Evolutionary conservation across 2,329 filamentous ascomycete species (phyloP), one percentile per base, ranked within the genome.

Genomic region (Lasiodiplodia sp.): DNA sequence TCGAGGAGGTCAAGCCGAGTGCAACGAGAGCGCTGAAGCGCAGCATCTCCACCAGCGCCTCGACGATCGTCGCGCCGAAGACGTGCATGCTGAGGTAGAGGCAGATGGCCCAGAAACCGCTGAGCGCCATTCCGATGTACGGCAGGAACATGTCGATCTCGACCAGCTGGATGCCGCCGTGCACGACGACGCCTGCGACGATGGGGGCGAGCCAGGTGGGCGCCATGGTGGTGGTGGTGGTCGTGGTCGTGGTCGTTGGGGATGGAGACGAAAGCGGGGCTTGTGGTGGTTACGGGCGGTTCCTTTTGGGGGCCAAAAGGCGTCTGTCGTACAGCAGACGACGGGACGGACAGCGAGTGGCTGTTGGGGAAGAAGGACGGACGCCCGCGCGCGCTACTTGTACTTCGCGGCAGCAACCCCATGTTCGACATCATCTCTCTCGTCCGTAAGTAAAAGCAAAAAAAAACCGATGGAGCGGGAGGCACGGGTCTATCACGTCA

Each of bases 221-320:
- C 16, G 28, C 31, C 31, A 38, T 57, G 0, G 28, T 57, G 3
- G 55, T 57, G 8, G 34, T 14, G 10, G n/a, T 79, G 12, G 52
- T 18, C 14, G 52, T 25, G 1, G 51, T 16, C 7, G 51, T 12
- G 8, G 23, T 21, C 18, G 44, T 14, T n/a, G 16, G 18, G 6
- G 44, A 21, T 8, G 44, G 2, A n/a, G n/a, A 18, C 1, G 5
- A 28, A 28, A 28, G 44, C 3, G 44, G 40, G 16, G 6, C 31
- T 10, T 34, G 31, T 34, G 31, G 31, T 34, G 7, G 31, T 7
- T 10, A 7, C 8, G 8, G 31, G 2, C 1, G 31, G 5, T 6
- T 1, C 31, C 0, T 34, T 34, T 10, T 34, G 31, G 31, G 31
- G 31, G 31, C 28, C 28, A 28, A 28, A 28, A 28, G 28, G 28